Conservation (phyloP, 1,284 basidiomycete species). For the Pisolithus thermaeus region DNA sequence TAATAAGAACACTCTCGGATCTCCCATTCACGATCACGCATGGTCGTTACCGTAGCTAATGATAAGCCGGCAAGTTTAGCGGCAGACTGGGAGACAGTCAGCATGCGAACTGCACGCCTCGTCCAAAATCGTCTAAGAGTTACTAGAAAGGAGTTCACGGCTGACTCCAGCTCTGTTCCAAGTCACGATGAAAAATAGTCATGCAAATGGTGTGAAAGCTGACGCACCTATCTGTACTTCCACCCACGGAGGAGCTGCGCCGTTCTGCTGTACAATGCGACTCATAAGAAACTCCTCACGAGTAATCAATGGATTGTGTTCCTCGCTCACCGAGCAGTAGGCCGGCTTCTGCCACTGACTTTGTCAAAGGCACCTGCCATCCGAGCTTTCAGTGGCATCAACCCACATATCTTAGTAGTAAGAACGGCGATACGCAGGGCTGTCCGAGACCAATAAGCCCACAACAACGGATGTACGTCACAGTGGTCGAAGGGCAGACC, state of each 20-base stretch:
- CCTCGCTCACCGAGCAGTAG: constrained; percentile 57
- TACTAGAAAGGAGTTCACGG: constrained; percentile 57
- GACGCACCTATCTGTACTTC: constrained; percentile 70
- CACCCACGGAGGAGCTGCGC: constrained; percentile 87
- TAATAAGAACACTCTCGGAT: constrained; percentile 66
- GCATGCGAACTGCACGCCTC: constrained; percentile 55
- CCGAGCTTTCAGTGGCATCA: constrained; percentile 50
- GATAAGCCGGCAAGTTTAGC: constrained; percentile 41
- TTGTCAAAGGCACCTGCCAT: constrained; percentile 65
- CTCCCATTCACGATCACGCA: constrained; percentile 75
- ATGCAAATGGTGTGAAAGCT: not conserved
- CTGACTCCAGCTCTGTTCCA: constrained; percentile 44
- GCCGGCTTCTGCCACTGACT: constrained; percentile 74
- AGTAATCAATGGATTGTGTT: constrained; percentile 76
- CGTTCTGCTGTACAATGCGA: constrained; percentile 80
- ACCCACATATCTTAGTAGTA: not conserved
- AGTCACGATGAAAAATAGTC: constrained; percentile 15
- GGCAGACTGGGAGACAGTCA: constrained; percentile 45
- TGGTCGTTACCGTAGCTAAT: constrained; percentile 35
- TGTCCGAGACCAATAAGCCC: constrained; percentile 1
- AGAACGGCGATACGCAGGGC: not conserved
- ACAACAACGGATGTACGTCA: no score
- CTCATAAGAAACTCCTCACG: constrained; percentile 83
- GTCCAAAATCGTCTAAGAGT: constrained; percentile 63
- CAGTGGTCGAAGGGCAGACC: no score